phyloP scores from a whole-genome alignment of 2,329 filamentous ascomycete species.

The Claviceps sp. region DNA sequence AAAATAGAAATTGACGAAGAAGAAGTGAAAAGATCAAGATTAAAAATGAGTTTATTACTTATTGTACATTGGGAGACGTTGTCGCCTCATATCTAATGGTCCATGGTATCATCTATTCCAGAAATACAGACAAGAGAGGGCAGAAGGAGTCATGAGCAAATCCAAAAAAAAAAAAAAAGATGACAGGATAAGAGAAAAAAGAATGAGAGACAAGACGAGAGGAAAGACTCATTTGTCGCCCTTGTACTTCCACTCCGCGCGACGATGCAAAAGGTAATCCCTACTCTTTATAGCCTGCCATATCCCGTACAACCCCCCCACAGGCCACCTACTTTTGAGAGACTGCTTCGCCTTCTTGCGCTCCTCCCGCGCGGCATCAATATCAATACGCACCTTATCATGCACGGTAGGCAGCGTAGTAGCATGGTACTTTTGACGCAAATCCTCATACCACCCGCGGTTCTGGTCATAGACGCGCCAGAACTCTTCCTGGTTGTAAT shows the following conservation, averaged over 20 bases:
- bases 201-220: background rate
- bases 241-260: constrained; percentile 41
- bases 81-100: background rate
- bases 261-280: constrained; percentile 40
- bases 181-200: background rate
- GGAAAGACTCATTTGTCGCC: constrained; percentile 7
- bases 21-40: background rate
- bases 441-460: constrained; percentile 43
- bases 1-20: background rate
- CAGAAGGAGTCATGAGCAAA: background rate
- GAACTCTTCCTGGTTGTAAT: constrained; percentile 62
- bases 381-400: constrained; percentile 53
- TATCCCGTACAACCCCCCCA: constrained; percentile 47
- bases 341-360: constrained; percentile 25
- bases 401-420: constrained; percentile 51
- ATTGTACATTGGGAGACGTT: background rate
- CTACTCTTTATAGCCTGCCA: constrained; percentile 43
- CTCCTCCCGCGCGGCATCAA: constrained; percentile 28
- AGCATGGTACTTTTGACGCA: constrained; percentile 51
- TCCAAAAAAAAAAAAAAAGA: background rate
- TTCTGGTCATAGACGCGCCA: constrained; percentile 47
- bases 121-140: background rate
- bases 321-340: constrained; percentile 36
- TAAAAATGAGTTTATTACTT: background rate
- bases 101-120: constrained; percentile 4